These are phyloP conservation scores for Beta corolliflora DNA, from an alignment of 179 eudicot species.

Conservation along the genomic window DNA sequence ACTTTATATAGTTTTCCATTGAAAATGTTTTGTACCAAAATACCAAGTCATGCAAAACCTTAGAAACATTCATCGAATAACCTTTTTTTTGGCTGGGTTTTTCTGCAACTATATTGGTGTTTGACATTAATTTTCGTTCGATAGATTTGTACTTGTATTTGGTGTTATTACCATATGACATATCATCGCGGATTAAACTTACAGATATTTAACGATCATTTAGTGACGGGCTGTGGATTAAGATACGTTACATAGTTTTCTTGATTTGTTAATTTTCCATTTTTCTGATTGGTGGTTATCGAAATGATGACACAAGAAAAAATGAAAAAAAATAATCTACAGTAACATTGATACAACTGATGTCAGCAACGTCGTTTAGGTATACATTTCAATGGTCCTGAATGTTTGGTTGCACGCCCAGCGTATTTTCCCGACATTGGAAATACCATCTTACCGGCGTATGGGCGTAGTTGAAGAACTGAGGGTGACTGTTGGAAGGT, in stretches of 20 bases:
- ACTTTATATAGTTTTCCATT: too few relatives aligned
- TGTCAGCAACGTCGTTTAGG: conserved; percentile 22
- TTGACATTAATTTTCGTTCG: not conserved
- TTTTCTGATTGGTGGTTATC: not conserved
- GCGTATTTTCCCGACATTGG: conserved; percentile 47
- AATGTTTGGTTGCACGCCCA: conserved; percentile 39
- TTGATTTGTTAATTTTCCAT: not conserved
- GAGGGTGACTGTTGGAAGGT: conserved; percentile 54
- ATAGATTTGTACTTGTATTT: too few relatives aligned
- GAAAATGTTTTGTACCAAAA: too few relatives aligned
- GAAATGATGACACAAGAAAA: not conserved
- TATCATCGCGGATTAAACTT: not conserved
- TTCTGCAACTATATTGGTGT: not conserved
- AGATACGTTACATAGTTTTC: not conserved
- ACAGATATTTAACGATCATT: not conserved
- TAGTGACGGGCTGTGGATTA: not conserved
- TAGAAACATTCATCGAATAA: not conserved
- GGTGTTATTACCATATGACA: too few relatives aligned
- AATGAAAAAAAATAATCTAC: not conserved
- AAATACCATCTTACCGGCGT: conserved; percentile 22
- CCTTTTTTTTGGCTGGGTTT: not conserved
- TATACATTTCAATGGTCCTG: conserved; percentile 64
- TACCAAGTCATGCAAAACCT: not conserved
- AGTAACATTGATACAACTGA: not conserved
- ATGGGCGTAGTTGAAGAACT: conserved; percentile 4